These are phyloP conservation scores for Nigrospora sphaerica DNA, from an alignment of 2,329 filamentous ascomycete species.

Conservation along the genomic window DNA sequence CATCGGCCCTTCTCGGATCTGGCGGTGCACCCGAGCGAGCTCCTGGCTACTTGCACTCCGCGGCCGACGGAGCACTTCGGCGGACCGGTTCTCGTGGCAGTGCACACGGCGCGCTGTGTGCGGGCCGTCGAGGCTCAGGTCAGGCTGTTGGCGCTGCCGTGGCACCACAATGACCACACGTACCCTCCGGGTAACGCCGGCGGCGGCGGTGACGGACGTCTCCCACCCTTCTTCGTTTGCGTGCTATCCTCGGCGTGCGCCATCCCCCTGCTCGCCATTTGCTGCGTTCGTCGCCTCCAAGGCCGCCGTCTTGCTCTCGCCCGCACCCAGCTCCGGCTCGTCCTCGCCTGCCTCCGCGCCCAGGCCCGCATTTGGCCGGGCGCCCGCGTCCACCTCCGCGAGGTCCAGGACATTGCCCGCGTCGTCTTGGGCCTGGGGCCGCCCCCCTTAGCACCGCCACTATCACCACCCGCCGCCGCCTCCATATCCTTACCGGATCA, in stretches of 20 bases:
- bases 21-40: slow-evolving; percentile 27
- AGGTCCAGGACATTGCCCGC: slow-evolving; percentile 32
- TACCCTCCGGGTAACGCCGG: too few relatives aligned
- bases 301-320: slow-evolving; percentile 24
- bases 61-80: slow-evolving; percentile 9
- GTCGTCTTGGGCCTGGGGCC: too few relatives aligned
- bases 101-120: slow-evolving; percentile 31
- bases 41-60: slow-evolving; percentile 27
- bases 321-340: slow-evolving; percentile 33
- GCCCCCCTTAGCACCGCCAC: too few relatives aligned
- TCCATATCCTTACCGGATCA: too few relatives aligned
- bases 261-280: slow-evolving; percentile 27
- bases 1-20: slow-evolving; percentile 32
- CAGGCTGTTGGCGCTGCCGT: slow-evolving; percentile 28
- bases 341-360: slow-evolving; percentile 29
- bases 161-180: slow-evolving; percentile 24
- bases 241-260: slow-evolving; percentile 32
- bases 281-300: slow-evolving; percentile 24
- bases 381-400: slow-evolving; percentile 25
- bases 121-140: slow-evolving; percentile 29
- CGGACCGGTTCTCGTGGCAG: slow-evolving; percentile 17
- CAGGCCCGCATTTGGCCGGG: slow-evolving; percentile 29
- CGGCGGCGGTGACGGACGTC: too few relatives aligned
- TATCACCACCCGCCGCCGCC: too few relatives aligned
- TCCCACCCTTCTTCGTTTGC: slow-evolving; percentile 31